Percentiles rank a stretch among this genome's conserved stretches.
Evolutionary conservation across 1,284 basidiomycete species (phyloP).

Genomic region (Wolfiporia cocos): DNA sequence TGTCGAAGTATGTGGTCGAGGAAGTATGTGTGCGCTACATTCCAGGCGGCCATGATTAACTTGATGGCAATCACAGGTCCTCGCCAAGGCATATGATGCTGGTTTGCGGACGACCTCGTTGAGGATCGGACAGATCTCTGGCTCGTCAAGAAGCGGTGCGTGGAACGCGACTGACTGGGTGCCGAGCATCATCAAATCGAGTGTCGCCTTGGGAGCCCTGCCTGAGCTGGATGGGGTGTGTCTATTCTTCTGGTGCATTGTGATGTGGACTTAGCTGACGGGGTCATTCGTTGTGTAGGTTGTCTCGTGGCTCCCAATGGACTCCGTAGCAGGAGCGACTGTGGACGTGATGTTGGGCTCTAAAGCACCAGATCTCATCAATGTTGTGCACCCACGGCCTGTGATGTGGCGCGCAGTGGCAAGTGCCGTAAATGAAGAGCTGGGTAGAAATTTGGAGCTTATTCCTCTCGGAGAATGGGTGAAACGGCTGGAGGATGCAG

Average conservation of each 20-base stretch:
- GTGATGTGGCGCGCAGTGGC: slow-evolving; percentile 15
- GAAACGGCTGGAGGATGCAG: slow-evolving; percentile 6
- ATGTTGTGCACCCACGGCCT: slow-evolving; percentile 25
- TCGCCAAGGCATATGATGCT: slow-evolving; percentile 14
- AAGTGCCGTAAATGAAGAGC: slow-evolving; percentile 12
- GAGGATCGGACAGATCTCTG: slow-evolving; percentile 38
- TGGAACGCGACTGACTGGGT: slow-evolving; percentile 43
- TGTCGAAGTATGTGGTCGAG: slow-evolving; percentile 36
- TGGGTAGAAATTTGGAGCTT: slow-evolving; percentile 12
- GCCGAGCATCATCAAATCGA: slow-evolving; percentile 34
- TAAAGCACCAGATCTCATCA: slow-evolving; percentile 15
- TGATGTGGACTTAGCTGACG: neutral
- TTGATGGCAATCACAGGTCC: slow-evolving; percentile 13
- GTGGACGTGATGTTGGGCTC: slow-evolving; percentile 18
- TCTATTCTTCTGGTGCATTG: neutral
- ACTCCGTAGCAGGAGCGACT: slow-evolving; percentile 17
- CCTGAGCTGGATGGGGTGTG: slow-evolving; percentile 20
- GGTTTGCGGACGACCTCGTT: slow-evolving; percentile 27
- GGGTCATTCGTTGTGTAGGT: slow-evolving; percentile 2
- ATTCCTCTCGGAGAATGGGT: slow-evolving; percentile 19
- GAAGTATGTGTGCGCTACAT: slow-evolving; percentile 13
- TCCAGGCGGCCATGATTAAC: neutral
- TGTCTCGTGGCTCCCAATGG: slow-evolving; percentile 22
- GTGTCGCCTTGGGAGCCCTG: slow-evolving; percentile 22
- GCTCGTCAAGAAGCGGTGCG: slow-evolving; percentile 27